Evolutionary conservation across 257 asterid species (phyloP), one percentile per base, ranked within the genome.

Genomic region (Paulownia fortunei): DNA sequence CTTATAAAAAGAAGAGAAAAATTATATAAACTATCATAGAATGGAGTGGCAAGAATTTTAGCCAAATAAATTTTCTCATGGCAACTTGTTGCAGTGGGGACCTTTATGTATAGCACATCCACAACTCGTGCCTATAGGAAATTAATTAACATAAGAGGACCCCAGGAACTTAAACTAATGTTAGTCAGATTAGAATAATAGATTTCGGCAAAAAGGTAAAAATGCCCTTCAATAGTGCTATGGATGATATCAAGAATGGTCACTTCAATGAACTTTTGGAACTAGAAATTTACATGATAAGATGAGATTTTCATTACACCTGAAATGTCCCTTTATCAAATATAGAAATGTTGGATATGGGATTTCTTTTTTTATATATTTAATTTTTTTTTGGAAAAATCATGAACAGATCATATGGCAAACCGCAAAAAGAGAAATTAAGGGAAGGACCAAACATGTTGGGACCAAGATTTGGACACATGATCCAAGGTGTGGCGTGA

Each of bases 401-500:
- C 23, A 80, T 66, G 78, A 73, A 86, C 82, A 78, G 24, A 82
- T 79, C 84, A 72, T 77, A 83, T 80, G 81, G 86, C 69, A 64
- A 74, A 72, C 54, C 55, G 63, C 70, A 19, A 80, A 79, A 79
- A 79, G 76, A 72, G 12, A 76, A 78, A 75, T 63, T 44, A 77
- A 78, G 66, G 52, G 24, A 70, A 84, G 85, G 82, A 80, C 79
- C 84, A 69, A 82, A 66, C 81, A 88, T 54, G 37, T 78, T 80
- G 96, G 94, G 97, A 86, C 97, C 94, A 86, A 84, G 88, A 86
- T 78, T 82, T 81, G 74, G 90, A 90, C 98, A 90, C 97, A 85
- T 87, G 98, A 93, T 90, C 96, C 97, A 86, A 93, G 92, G 91
- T 62, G 54, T 79, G 87, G 92, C 86, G 86, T 89, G 91, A 80